These are phyloP conservation scores for Exophiala xenobiotica DNA, from an alignment of 2,329 filamentous ascomycete genomes.

Conservation along the genomic window DNA sequence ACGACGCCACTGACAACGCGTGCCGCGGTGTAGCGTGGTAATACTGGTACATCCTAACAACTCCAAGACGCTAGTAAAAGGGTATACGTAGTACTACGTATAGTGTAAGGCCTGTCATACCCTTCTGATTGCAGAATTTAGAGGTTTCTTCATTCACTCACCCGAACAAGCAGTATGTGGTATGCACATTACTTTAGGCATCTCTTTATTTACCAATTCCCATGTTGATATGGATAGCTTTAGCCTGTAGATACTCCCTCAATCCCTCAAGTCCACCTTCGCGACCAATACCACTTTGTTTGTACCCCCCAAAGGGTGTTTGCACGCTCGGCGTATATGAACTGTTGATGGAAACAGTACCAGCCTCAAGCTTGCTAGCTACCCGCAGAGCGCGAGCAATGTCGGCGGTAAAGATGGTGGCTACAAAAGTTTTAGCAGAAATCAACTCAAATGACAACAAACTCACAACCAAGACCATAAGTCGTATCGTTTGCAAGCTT, in stretches of 20 bases:
- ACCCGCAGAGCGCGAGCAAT: slow-evolving; percentile 42
- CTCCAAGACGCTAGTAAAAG: no score
- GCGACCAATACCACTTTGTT: slow-evolving; percentile 51
- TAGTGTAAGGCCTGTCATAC: no score
- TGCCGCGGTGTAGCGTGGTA: no score
- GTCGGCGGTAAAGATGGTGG: slow-evolving; percentile 42
- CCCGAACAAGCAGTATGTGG: no score
- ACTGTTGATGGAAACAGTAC: slow-evolving; percentile 46
- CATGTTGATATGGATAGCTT: slow-evolving; percentile 15
- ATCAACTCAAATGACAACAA: background rate
- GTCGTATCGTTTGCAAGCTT: slow-evolving; percentile 39
- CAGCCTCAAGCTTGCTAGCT: slow-evolving; percentile 41
- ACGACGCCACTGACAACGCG: no score
- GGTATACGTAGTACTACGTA: no score
- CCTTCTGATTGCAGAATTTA: no score
- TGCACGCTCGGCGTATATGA: slow-evolving; percentile 40
- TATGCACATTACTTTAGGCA: no score
- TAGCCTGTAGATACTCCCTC: slow-evolving; percentile 13
- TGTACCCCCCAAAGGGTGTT: slow-evolving; percentile 45
- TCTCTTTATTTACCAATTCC: no score
- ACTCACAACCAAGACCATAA: slow-evolving; percentile 41
- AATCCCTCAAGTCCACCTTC: slow-evolving; percentile 41
- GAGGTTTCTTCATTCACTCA: no score
- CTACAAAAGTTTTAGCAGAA: slow-evolving; percentile 10
- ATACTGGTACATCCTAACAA: no score